Base-by-base conservation (phyloP, 768 basidiomycete genomes). In the Phaeotremella fagi region DNA sequence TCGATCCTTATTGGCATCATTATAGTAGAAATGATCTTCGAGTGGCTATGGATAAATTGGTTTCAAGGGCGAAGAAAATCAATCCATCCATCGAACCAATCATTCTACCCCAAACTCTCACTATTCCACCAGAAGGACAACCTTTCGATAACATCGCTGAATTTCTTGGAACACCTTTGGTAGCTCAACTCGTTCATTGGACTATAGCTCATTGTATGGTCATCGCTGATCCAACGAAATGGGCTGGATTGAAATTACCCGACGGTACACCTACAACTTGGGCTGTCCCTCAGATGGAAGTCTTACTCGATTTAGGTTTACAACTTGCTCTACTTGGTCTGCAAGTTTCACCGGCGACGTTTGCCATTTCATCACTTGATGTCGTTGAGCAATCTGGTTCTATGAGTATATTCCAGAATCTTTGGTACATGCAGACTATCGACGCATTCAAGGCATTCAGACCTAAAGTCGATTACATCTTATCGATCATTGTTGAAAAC, bases 1-100 rank as follows among this genome's bases (percentile, higher is more conserved):
- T 97, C 59, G 87, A 97, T 64, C 91, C 92, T 0, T 95, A 91
- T 76, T 95, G 92, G 78, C 88, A 86, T 68, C 92, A 97, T 69
- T 97, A 95, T 72, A 86, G 88, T 15, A 81, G 92, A 35, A 98
- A 98, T 76, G 85, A 89, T 62, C 82, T 91, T 35, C 89, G 94
- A 64, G 88, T 91, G 70, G 94, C 90, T 23, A 90, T 91, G 66
- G 82, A 79, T 36, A 81, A 87, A 3, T 76, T 74, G 18, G 38
- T 92, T 44, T 80, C 82, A 55, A 79, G 88, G 38, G 62, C 84
- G 47, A 84, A 81, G 78, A 86, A 84, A 78, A 79, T 78, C 60
- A 80, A 60, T 26, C 51, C 79, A 0, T 82, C 83, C 44, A 69
- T 77, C 46, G 83, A 89, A 60, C 81, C 84, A 0, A 83, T 95